These are phyloP conservation scores for Clitopilus passeckerianus DNA, from an alignment of 768 basidiomycete genomes.

Conservation along the genomic window DNA sequence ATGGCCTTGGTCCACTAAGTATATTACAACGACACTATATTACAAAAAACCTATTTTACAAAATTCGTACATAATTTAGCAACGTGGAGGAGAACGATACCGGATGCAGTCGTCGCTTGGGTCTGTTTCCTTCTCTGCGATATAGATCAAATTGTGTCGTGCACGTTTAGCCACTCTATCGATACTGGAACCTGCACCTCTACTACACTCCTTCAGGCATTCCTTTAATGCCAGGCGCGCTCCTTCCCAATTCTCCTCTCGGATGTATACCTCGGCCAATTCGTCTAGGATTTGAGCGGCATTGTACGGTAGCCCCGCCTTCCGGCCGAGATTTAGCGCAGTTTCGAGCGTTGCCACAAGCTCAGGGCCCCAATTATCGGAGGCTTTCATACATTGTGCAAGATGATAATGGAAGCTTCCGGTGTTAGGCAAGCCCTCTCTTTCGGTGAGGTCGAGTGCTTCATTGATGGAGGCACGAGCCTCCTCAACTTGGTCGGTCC, in stretches of 20 bases:
- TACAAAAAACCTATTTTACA: too few relatives aligned
- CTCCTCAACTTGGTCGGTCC: neutral
- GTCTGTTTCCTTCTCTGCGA: neutral
- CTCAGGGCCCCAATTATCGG: neutral
- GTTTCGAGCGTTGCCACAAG: neutral
- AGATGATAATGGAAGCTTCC: neutral
- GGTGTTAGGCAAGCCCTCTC: neutral
- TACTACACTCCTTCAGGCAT: neutral
- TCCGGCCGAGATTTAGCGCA: neutral
- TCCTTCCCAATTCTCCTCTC: neutral
- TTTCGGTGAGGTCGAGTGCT: neutral
- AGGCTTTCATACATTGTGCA: neutral
- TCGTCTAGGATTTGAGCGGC: neutral
- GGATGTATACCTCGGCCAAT: neutral
- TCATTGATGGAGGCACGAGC: neutral
- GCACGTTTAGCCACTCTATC: neutral
- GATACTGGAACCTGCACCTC: neutral
- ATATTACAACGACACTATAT: too few relatives aligned
- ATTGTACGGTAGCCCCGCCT: neutral
- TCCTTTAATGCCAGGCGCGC: neutral
- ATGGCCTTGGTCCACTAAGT: too few relatives aligned
- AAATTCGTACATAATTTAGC: too few relatives aligned
- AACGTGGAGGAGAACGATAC: too few relatives aligned
- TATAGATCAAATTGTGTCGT: neutral
- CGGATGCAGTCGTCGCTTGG: neutral